Evolutionary conservation across 83 land plant species (phyloP).

Genomic region (Thuja plicata): DNA sequence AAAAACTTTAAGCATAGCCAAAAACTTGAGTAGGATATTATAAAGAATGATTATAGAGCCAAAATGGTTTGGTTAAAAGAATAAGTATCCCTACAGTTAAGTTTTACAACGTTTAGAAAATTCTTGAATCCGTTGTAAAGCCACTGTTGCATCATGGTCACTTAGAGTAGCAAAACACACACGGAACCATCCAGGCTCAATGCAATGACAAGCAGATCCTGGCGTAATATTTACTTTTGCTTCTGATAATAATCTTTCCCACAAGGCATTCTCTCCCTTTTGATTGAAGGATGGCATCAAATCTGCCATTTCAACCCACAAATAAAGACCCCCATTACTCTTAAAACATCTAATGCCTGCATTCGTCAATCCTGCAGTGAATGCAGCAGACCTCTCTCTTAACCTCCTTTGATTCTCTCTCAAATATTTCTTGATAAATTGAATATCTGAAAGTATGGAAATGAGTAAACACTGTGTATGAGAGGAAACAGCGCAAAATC

Average conservation of each 20-base stretch:
- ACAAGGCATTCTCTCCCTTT: conserved; percentile 80
- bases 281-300: conserved; percentile 49
- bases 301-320: conserved; percentile 79
- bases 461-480: conserved; percentile 60
- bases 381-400: conserved; percentile 24
- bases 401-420: conserved; percentile 52
- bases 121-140: conserved; percentile 58
- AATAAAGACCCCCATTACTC: conserved; percentile 77
- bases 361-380: conserved; percentile 43
- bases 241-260: conserved; percentile 76
- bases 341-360: conserved; percentile 52
- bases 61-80: neutral
- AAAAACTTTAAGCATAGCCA: neutral
- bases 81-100: neutral
- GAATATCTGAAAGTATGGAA: conserved; percentile 62
- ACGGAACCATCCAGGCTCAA: conserved; percentile 93
- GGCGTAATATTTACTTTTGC: conserved; percentile 82
- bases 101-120: conserved; percentile 37
- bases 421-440: conserved; percentile 41
- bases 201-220: conserved; percentile 83
- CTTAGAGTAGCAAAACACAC: conserved; percentile 66
- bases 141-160: conserved; percentile 60
- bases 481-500: conserved; percentile 76
- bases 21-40: neutral
- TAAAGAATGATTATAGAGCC: conserved; percentile 9